A percentile compares a stretch with the other conserved stretches of the same genome.
Conservation (phyloP, 345 rosid genomes). For the Lumnitzera racemosa region DNA sequence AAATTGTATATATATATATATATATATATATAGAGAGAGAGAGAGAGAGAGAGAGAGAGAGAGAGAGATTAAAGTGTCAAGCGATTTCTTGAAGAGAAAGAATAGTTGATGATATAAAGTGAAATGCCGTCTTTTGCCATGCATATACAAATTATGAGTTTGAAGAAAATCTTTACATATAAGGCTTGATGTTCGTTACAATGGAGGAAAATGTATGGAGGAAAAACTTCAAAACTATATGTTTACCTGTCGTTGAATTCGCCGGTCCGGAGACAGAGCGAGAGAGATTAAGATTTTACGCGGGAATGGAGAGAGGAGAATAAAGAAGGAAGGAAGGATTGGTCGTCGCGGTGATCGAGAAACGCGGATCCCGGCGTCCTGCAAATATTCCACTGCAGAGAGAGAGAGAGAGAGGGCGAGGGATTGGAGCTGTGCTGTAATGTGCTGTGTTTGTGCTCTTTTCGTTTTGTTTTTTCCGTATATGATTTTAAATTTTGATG, state of each 20-base stretch:
- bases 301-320: slow-evolving; percentile 17
- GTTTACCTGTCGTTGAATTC: not conserved
- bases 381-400: slow-evolving; percentile 32
- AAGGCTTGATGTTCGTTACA: no score
- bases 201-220: no score
- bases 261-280: slow-evolving; percentile 13
- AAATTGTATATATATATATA: no score
- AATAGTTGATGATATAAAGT: no score
- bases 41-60: not conserved
- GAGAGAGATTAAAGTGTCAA: not conserved
- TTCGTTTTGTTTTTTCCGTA: no score
- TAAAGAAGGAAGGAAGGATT: slow-evolving; percentile 11
- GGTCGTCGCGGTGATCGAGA: slow-evolving; percentile 33
- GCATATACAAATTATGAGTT: no score
- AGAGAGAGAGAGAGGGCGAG: slow-evolving; percentile 11
- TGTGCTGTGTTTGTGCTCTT: no score
- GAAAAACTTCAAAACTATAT: no score
- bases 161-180: no score
- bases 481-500: no score
- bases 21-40: not conserved
- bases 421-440: not conserved
- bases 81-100: no score
- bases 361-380: slow-evolving; percentile 48
- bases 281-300: slow-evolving; percentile 7
- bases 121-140: no score